A percentile compares a stretch with the other conserved stretches of the same genome.
Conservation (phyloP, 2,329 filamentous ascomycete genomes). For the Verticillium zaregamsianum region DNA sequence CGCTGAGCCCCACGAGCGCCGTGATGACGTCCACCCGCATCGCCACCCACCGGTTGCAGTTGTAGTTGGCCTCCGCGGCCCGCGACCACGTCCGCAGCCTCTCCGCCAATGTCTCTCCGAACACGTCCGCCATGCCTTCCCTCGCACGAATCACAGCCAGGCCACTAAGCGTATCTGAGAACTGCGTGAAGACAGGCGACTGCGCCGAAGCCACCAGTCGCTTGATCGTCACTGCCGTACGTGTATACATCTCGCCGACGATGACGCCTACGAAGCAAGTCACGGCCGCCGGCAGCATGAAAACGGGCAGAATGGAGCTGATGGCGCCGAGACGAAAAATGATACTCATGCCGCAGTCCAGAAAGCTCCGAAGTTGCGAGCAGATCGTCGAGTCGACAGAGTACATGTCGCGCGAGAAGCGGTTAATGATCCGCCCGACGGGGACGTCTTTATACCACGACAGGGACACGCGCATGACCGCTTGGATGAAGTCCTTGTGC, state of each 20-base stretch:
- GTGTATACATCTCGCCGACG: constrained; percentile 47
- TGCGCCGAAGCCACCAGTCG: constrained; percentile 40
- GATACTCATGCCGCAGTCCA: constrained; percentile 38
- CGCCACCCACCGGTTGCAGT: constrained; percentile 55
- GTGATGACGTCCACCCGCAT: constrained; percentile 52
- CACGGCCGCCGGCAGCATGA: constrained; percentile 40
- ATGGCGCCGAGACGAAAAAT: constrained; percentile 42
- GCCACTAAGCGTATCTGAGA: constrained; percentile 47
- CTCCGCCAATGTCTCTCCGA: constrained; percentile 44
- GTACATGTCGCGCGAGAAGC: constrained; percentile 54
- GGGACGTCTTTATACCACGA: constrained; percentile 54
- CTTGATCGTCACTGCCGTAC: constrained; percentile 42
- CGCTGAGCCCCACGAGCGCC: constrained; percentile 44
- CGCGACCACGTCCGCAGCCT: constrained; percentile 43
- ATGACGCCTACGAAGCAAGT: constrained; percentile 41
- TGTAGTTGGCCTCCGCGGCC: constrained; percentile 45
- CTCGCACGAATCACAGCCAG: constrained; percentile 45
- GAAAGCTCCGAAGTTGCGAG: constrained; percentile 35
- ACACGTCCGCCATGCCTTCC: constrained; percentile 35
- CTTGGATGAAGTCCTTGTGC: constrained; percentile 47
- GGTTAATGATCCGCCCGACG: constrained; percentile 48
- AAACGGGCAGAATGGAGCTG: constrained; percentile 47
- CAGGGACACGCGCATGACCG: constrained; percentile 49
- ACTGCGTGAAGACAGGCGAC: constrained; percentile 54
- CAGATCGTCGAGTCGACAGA: constrained; percentile 47